phyloP scores from a whole-genome alignment of 2,329 filamentous ascomycete genomes.

The Ceratocystis huliohia region DNA sequence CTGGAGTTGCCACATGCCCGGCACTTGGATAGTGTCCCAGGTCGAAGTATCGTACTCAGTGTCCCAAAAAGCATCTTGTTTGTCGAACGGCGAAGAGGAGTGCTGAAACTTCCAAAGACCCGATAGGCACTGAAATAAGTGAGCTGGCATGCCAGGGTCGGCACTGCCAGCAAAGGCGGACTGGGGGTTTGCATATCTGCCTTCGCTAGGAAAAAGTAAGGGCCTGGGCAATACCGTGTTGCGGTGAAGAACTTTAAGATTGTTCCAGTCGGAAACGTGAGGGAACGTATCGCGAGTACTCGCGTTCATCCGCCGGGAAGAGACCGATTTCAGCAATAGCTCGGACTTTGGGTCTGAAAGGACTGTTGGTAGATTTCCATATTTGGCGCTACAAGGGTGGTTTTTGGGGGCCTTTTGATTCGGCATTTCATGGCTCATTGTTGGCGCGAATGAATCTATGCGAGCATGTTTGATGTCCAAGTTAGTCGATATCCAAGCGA shows the following conservation, averaged over 20 bases:
- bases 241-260: conserved; percentile 45
- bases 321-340: not conserved
- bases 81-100: conserved; percentile 35
- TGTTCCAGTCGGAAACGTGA: conserved; percentile 47
- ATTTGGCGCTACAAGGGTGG: not conserved
- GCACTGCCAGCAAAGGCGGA: conserved; percentile 23
- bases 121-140: conserved; percentile 30
- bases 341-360: not conserved
- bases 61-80: conserved; percentile 32
- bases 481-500: not conserved
- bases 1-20: conserved; percentile 59
- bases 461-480: not conserved
- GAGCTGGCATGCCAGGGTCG: not conserved
- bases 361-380: not conserved
- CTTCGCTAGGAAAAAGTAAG: conserved; percentile 41
- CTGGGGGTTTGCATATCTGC: conserved; percentile 35
- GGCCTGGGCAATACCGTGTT: conserved; percentile 46
- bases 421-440: not conserved
- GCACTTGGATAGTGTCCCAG: conserved; percentile 45
- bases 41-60: conserved; percentile 28
- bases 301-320: not conserved
- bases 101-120: conserved; percentile 44
- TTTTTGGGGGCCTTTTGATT: not conserved
- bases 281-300: not conserved
- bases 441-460: not conserved